Conservation (phyloP, 73 alveolate species). For the Paramecium sonneborni region DNA sequence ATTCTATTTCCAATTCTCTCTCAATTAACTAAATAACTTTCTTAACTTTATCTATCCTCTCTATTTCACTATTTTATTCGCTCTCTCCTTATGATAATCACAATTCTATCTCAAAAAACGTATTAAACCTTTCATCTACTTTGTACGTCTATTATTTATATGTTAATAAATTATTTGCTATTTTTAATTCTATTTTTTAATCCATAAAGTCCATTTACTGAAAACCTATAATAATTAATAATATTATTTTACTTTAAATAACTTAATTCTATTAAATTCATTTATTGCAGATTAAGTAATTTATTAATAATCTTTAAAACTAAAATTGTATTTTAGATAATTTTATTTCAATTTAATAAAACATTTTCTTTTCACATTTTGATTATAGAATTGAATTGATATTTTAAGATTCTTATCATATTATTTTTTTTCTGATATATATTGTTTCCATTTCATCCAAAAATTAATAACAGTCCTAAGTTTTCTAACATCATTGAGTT, state of each 20-base stretch:
- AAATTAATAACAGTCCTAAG: slow-evolving; percentile 1
- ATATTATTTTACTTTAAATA: neutral
- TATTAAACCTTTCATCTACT: neutral
- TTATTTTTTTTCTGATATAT: neutral
- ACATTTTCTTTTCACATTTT: neutral
- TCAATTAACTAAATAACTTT: neutral
- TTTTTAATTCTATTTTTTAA: neutral
- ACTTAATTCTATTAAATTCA: neutral
- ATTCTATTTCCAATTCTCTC: neutral
- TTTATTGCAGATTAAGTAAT: neutral
- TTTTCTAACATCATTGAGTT: neutral
- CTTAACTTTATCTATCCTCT: neutral
- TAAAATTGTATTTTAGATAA: neutral
- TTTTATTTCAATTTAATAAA: neutral
- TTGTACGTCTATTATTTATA: neutral
- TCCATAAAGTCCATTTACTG: slow-evolving; percentile 8
- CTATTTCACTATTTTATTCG: neutral
- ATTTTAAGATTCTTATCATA: neutral
- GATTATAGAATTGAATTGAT: neutral
- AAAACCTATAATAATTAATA: neutral
- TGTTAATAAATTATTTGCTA: neutral
- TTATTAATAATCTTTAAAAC: neutral
- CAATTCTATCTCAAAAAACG: neutral
- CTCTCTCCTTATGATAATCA: neutral
- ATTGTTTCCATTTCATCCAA: slow-evolving; percentile 44